Conservation (phyloP, 2,329 filamentous ascomycete genomes). For the Dothideomycetidae sp. region DNA sequence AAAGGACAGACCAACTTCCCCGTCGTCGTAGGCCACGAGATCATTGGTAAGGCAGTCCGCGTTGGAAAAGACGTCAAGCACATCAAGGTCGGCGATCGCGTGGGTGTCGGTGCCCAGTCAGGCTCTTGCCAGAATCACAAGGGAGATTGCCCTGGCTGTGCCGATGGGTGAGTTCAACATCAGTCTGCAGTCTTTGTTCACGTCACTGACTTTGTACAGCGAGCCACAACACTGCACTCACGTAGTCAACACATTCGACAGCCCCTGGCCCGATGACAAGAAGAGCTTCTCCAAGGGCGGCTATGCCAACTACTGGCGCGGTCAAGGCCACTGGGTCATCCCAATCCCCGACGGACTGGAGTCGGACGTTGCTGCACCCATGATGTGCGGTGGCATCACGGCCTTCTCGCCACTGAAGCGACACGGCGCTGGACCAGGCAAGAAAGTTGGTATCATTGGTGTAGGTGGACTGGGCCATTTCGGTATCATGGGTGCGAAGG, state of each 20-base stretch:
- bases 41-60: constrained; percentile 16
- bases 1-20: constrained; percentile 5
- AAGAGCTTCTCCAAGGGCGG: constrained; percentile 50
- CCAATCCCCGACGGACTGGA: constrained; percentile 37
- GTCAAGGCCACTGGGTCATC: constrained; percentile 42
- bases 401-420: constrained; percentile 53
- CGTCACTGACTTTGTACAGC: not conserved
- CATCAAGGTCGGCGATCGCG: constrained; percentile 24
- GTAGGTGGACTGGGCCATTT: constrained; percentile 58
- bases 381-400: constrained; percentile 65
- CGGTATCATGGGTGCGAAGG: constrained; percentile 53
- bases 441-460: constrained; percentile 56
- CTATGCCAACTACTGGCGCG: constrained; percentile 40
- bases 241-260: constrained; percentile 20
- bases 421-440: constrained; percentile 52
- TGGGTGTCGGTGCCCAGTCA: constrained; percentile 37
- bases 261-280: constrained; percentile 23
- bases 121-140: constrained; percentile 28
- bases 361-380: constrained; percentile 43
- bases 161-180: constrained; percentile 23
- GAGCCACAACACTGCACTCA: constrained; percentile 19
- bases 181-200: not conserved
- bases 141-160: constrained; percentile 37
- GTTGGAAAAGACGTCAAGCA: constrained; percentile 16
- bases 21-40: constrained; percentile 17